Evolutionary conservation across 176 grass and related monocot genomes (phyloP).

Genomic region (Avena atlantica): DNA sequence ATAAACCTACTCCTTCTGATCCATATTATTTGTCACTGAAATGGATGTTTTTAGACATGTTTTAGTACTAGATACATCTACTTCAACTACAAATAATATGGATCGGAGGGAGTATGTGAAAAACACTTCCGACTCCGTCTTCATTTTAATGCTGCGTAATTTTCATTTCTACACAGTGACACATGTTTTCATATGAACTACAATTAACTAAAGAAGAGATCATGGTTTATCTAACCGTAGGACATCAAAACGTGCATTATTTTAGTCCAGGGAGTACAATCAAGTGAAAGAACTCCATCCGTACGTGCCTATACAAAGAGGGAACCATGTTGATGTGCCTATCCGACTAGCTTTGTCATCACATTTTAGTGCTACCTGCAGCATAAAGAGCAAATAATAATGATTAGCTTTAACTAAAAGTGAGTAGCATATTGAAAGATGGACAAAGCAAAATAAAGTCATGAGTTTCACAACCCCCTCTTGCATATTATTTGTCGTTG

Average conservation of each 20-base stretch:
- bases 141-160: no score
- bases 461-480: neutral
- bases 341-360: constrained; percentile 41
- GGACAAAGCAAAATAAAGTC: constrained; percentile 29
- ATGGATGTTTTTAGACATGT: no score
- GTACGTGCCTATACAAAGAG: neutral
- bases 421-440: constrained; percentile 17
- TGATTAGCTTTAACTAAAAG: constrained; percentile 46
- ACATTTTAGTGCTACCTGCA: constrained; percentile 6
- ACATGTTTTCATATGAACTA: neutral
- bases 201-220: neutral
- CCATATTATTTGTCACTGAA: no score
- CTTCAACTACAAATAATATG: no score
- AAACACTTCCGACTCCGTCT: no score
- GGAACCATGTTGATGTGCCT: constrained; percentile 27
- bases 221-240: constrained; percentile 1
- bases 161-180: neutral
- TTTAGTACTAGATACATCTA: no score
- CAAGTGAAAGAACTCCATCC: constrained; percentile 5
- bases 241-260: constrained; percentile 10
- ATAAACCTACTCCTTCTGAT: no score
- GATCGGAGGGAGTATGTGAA: no score
- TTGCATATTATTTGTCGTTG: constrained; percentile 4
- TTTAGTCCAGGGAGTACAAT: constrained; percentile 20
- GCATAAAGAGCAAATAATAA: constrained; percentile 18